These are phyloP conservation scores for Cyclotella choctawhatcheeana DNA, from an alignment of 108 stramenopile species.

Conservation along the genomic window DNA sequence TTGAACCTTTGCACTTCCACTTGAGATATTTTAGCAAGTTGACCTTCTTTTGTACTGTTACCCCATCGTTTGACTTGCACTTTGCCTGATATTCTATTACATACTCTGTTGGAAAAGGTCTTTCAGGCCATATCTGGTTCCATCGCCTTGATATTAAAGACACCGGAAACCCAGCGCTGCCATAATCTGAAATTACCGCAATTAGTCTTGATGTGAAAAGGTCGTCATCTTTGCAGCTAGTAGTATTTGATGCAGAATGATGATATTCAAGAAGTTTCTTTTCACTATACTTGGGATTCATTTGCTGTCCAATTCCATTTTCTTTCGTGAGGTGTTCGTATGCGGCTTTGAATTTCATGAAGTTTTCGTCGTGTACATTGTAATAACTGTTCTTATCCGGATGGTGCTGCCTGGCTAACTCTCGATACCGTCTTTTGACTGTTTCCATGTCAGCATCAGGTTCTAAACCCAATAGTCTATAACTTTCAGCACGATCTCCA, in stretches of 20 bases:
- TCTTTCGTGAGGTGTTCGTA: slow-evolving; percentile 55
- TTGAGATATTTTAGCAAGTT: slow-evolving; percentile 49
- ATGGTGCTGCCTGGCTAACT: slow-evolving; percentile 60
- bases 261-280: slow-evolving; percentile 38
- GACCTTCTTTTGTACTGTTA: slow-evolving; percentile 34
- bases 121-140: slow-evolving; percentile 89
- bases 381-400: slow-evolving; percentile 55
- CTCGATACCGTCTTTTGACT: slow-evolving; percentile 56
- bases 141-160: slow-evolving; percentile 70
- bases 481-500: slow-evolving; percentile 59
- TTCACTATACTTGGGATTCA: slow-evolving; percentile 55
- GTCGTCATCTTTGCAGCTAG: slow-evolving; percentile 29
- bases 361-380: slow-evolving; percentile 20
- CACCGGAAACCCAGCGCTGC: slow-evolving; percentile 72
- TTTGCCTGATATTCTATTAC: slow-evolving; percentile 20
- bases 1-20: slow-evolving; percentile 47
- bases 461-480: slow-evolving; percentile 57
- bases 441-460: slow-evolving; percentile 31
- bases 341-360: slow-evolving; percentile 45
- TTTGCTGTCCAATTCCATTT: slow-evolving; percentile 49
- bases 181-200: slow-evolving; percentile 83
- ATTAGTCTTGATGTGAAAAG: slow-evolving; percentile 73
- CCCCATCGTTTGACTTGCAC: neutral
- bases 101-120: slow-evolving; percentile 70
- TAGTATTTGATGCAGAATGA: neutral